A percentile compares a stretch with the other conserved stretches of the same genome.
Evolutionary conservation across 345 rosid species (phyloP).

Genomic region (Aurinia saxatilis): DNA sequence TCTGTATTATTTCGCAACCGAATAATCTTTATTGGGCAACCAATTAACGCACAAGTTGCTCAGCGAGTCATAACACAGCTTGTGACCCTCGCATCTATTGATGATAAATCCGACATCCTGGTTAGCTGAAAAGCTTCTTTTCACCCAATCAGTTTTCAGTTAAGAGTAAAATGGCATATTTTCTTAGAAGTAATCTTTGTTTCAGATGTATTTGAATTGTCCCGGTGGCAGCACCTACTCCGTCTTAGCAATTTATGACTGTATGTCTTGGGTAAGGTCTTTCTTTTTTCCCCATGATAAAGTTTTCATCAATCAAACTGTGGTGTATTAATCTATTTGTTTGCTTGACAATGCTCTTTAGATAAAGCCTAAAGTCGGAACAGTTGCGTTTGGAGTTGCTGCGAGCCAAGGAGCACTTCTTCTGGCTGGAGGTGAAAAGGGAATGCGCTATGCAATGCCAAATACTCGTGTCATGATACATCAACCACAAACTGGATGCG

Average conservation of each 20-base stretch:
- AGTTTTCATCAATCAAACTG: background rate
- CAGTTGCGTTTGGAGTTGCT: slow-evolving; percentile 89
- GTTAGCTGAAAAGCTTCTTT: slow-evolving; percentile 27
- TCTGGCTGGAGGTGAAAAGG: slow-evolving; percentile 95
- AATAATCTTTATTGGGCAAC: slow-evolving; percentile 83
- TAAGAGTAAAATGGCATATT: background rate
- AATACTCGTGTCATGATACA: slow-evolving; percentile 90
- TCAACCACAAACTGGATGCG: slow-evolving; percentile 90
- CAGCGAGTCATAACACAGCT: slow-evolving; percentile 91
- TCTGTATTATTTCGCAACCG: slow-evolving; percentile 77
- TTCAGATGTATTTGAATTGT: slow-evolving; percentile 78
- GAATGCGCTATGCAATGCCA: slow-evolving; percentile 96
- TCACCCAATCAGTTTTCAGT: background rate
- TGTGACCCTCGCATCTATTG: slow-evolving; percentile 77
- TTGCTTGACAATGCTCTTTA: slow-evolving; percentile 20
- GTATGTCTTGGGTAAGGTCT: slow-evolving; percentile 95
- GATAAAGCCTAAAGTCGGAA: slow-evolving; percentile 95
- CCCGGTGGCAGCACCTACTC: slow-evolving; percentile 94
- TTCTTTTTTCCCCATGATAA: background rate
- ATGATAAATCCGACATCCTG: slow-evolving; percentile 86
- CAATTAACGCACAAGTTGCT: slow-evolving; percentile 77
- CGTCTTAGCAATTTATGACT: slow-evolving; percentile 85
- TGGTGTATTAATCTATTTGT: background rate
- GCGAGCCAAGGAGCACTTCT: slow-evolving; percentile 95
- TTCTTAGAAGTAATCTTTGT: slow-evolving; percentile 7